phyloP scores from a whole-genome alignment of 1,139 yeast genomes.

The Candida anutae region DNA sequence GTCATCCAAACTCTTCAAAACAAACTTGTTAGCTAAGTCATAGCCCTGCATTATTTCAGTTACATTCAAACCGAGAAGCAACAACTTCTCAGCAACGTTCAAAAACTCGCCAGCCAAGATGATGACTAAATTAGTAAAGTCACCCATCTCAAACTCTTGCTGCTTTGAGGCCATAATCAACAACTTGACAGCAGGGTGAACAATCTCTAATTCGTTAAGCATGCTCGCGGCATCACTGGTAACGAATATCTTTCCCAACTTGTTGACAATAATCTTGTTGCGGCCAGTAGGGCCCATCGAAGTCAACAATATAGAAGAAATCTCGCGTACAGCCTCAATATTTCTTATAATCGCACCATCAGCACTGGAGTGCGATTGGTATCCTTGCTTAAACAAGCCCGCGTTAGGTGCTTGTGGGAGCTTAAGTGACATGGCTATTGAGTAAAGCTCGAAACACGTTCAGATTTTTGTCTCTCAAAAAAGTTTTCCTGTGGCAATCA shows the following conservation, averaged over 20 bases:
- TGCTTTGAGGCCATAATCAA: slow-evolving; percentile 95
- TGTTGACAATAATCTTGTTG: slow-evolving; percentile 88
- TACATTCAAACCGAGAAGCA: slow-evolving; percentile 81
- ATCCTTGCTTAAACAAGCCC: slow-evolving; percentile 95
- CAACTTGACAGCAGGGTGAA: slow-evolving; percentile 95
- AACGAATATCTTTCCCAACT: slow-evolving; percentile 71
- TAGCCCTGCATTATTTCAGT: slow-evolving; percentile 89
- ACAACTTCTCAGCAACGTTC: slow-evolving; percentile 73
- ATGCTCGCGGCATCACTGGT: slow-evolving; percentile 98
- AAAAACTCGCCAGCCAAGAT: slow-evolving; percentile 85
- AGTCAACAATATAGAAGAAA: slow-evolving; percentile 83
- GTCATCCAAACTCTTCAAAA: slow-evolving; percentile 58
- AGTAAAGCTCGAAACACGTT: too few species aligned
- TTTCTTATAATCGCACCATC: slow-evolving; percentile 94
- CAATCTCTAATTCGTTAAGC: slow-evolving; percentile 85
- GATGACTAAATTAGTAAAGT: slow-evolving; percentile 40
- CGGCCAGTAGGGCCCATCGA: slow-evolving; percentile 98
- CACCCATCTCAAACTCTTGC: slow-evolving; percentile 79
- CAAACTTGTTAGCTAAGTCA: slow-evolving; percentile 71
- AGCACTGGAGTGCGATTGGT: slow-evolving; percentile 75
- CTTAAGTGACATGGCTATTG: slow-evolving; percentile 84
- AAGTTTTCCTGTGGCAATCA: too few species aligned
- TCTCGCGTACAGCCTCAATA: slow-evolving; percentile 90
- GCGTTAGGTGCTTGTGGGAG: slow-evolving; percentile 91
- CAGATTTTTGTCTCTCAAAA: too few species aligned